These are phyloP conservation scores for Phytophthora vignae DNA, from an alignment of 352 stramenopile species.

Conservation along the genomic window DNA sequence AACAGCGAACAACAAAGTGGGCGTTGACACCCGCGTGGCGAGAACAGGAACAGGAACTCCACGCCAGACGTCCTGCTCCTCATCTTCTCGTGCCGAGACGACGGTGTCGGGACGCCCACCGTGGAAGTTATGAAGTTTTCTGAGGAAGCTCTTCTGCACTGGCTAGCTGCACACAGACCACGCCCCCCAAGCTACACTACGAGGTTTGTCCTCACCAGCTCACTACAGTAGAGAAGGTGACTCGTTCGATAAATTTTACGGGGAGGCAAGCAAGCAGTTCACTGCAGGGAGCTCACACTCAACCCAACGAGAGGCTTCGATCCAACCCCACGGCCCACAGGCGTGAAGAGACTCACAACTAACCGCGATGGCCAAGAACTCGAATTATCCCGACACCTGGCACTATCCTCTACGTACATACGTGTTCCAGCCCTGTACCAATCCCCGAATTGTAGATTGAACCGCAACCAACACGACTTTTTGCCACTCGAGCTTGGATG, in stretches of 20 bases:
- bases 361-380: background rate
- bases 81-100: constrained; percentile 16
- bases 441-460: constrained; percentile 22
- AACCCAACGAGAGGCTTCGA: background rate
- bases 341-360: background rate
- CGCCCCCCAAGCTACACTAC: constrained; percentile 3
- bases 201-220: constrained; percentile 31
- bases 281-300: background rate
- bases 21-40: background rate
- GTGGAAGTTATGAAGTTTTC: constrained; percentile 50
- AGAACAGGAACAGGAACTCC: constrained; percentile 10
- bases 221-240: background rate
- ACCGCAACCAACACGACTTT: background rate
- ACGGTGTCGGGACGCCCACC: constrained; percentile 20
- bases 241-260: background rate
- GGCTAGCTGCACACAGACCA: constrained; percentile 20
- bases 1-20: background rate
- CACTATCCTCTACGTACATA: background rate
- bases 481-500: background rate
- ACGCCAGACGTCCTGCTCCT: constrained; percentile 25
- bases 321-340: background rate
- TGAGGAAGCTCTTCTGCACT: constrained; percentile 47
- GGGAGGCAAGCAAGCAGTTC: background rate
- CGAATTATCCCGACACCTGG: background rate
- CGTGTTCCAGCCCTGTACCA: background rate